phyloP scores from a whole-genome alignment of 2,329 filamentous ascomycete species.

The Penicillium vulpinum region DNA sequence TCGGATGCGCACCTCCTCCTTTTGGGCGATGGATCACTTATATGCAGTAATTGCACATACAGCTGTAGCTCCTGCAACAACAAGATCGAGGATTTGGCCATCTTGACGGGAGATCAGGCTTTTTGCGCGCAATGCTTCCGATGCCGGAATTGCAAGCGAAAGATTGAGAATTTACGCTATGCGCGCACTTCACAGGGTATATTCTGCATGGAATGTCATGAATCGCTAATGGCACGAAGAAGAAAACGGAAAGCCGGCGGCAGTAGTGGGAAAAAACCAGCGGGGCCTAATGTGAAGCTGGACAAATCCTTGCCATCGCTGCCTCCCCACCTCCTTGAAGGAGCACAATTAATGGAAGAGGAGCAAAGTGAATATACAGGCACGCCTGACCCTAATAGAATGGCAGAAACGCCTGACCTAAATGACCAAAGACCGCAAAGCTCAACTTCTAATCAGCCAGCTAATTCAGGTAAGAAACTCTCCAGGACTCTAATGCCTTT shows the following conservation, averaged over 20 bases:
- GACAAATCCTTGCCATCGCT: conserved; percentile 94
- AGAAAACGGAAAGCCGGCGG: conserved; percentile 78
- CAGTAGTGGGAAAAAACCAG: conserved; percentile 30
- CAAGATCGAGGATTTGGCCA: conserved; percentile 98
- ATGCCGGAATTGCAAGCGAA: conserved; percentile 96
- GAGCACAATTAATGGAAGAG: conserved; percentile 60
- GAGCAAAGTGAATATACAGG: conserved; percentile 66
- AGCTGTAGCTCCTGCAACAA: conserved; percentile 95
- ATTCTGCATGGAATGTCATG: conserved; percentile 98
- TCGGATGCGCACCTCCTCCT: conserved; percentile 97
- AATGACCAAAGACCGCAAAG: conserved; percentile 23
- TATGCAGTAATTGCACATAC: conserved; percentile 99
- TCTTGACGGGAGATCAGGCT: conserved; percentile 94
- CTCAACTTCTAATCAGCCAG: conserved; percentile 26
- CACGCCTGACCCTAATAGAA: conserved; percentile 29
- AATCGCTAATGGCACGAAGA: conserved; percentile 89
- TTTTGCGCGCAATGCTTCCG: conserved; percentile 97
- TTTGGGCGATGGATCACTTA: conserved; percentile 93
- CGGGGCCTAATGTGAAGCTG: conserved; percentile 60
- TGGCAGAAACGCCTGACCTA: conserved; percentile 20
- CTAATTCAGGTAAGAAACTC: conserved; percentile 34
- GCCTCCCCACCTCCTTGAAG: conserved; percentile 68
- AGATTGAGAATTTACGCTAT: conserved; percentile 98
- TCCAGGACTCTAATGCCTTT: background rate
- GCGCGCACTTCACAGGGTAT: conserved; percentile 97